Evolutionary conservation across 148 eudicot genomes (phyloP).

Genomic region (Vaccinium vitisidaea): DNA sequence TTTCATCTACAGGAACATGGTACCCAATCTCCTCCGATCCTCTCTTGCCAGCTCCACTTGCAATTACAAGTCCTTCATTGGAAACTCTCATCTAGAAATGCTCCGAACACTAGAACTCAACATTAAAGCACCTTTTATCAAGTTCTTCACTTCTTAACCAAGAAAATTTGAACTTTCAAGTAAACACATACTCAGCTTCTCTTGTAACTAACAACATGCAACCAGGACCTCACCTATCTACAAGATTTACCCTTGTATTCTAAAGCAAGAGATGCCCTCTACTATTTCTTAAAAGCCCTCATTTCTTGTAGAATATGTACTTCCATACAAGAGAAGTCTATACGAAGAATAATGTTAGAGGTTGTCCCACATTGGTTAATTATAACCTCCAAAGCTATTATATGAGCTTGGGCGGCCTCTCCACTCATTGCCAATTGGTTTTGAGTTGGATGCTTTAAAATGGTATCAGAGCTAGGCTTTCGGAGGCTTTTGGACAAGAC

Average conservation of each 20-base stretch:
- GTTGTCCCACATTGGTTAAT: too few relatives aligned
- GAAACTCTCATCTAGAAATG: neutral
- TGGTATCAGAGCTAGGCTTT: too few relatives aligned
- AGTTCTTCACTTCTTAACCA: neutral
- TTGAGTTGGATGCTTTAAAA: too few relatives aligned
- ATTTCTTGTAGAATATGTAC: neutral
- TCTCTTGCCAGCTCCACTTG: neutral
- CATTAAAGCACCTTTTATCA: neutral
- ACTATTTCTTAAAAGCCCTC: neutral
- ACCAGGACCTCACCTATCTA: constrained; percentile 4
- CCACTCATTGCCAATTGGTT: too few relatives aligned
- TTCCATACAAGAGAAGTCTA: neutral
- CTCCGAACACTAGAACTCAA: neutral
- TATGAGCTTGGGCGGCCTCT: too few relatives aligned
- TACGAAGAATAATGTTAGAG: neutral
- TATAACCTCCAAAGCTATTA: too few relatives aligned
- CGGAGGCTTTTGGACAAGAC: too few relatives aligned
- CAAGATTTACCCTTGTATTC: neutral
- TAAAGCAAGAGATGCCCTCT: neutral
- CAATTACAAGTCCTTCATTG: neutral
- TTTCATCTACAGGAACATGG: neutral
- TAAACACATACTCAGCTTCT: neutral
- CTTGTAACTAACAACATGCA: neutral
- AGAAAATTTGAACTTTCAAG: neutral
- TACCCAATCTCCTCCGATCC: neutral